Percentiles rank a stretch among this genome's conserved stretches.
Evolutionary conservation across 2,329 filamentous ascomycete species (phyloP).

Genomic region (Dothideomycetes sp.): DNA sequence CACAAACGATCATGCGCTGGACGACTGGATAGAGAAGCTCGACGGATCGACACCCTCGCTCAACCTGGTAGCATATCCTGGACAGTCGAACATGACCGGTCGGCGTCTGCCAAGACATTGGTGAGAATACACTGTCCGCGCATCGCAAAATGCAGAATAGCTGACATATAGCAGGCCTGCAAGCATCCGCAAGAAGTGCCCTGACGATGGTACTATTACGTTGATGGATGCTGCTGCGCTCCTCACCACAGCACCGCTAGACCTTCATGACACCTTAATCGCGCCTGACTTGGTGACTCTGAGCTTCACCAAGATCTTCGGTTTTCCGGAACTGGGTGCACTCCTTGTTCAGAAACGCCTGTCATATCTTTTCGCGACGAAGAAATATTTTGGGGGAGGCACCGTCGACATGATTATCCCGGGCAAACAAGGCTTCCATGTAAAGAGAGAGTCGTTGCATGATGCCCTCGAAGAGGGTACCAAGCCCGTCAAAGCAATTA

Average conservation of each 20-base stretch:
- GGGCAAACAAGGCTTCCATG: slow-evolving; percentile 46
- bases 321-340: slow-evolving; percentile 54
- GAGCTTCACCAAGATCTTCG: slow-evolving; percentile 59
- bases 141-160: slow-evolving; percentile 3
- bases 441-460: slow-evolving; percentile 47
- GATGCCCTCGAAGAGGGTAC: slow-evolving; percentile 60
- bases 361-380: slow-evolving; percentile 44
- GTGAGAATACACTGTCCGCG: slow-evolving; percentile 17
- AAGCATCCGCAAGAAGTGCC: slow-evolving; percentile 25
- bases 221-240: slow-evolving; percentile 56
- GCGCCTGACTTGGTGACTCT: slow-evolving; percentile 54
- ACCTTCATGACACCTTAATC: slow-evolving; percentile 42
- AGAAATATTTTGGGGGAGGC: slow-evolving; percentile 59
- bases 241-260: slow-evolving; percentile 52
- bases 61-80: slow-evolving; percentile 30
- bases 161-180: slow-evolving; percentile 21
- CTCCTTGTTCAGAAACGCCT: slow-evolving; percentile 49
- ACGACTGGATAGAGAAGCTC: slow-evolving; percentile 37
- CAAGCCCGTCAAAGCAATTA: slow-evolving; percentile 55
- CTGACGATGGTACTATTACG: slow-evolving; percentile 16
- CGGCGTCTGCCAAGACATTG: slow-evolving; percentile 28
- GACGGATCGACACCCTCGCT: slow-evolving; percentile 26
- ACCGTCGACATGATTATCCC: slow-evolving; percentile 54
- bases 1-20: slow-evolving; percentile 31
- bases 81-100: slow-evolving; percentile 33